Conservation (phyloP, 176 grass and related monocot genomes). For the Dendrocalamus sinicus region DNA sequence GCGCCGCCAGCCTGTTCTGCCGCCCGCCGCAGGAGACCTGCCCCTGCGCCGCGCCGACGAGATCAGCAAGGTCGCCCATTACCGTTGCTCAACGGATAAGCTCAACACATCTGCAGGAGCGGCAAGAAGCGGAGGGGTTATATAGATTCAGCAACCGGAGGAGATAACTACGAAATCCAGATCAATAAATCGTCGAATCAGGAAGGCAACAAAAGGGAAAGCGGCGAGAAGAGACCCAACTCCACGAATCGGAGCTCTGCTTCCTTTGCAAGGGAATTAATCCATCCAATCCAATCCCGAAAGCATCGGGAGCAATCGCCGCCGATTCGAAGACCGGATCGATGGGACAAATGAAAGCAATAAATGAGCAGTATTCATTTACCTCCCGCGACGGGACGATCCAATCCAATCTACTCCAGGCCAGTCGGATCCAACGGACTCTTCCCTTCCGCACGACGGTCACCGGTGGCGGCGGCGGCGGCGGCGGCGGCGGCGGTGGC, state of each 20-base stretch:
- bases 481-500: neutral
- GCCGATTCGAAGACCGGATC: constrained; percentile 39
- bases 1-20: constrained; percentile 48
- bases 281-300: constrained; percentile 7
- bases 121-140: neutral
- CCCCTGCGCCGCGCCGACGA: constrained; percentile 24
- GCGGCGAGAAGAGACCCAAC: neutral
- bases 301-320: constrained; percentile 11
- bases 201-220: constrained; percentile 43
- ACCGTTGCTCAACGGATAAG: neutral
- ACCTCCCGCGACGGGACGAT: constrained; percentile 37
- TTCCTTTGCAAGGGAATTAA: constrained; percentile 39
- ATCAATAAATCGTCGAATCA: constrained; percentile 43
- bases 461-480: neutral
- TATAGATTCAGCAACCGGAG: constrained; percentile 36
- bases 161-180: constrained; percentile 46
- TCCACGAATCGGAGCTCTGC: constrained; percentile 14
- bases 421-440: neutral
- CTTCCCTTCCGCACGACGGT: constrained; percentile 6
- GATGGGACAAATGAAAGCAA: constrained; percentile 49
- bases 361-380: constrained; percentile 43
- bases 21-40: constrained; percentile 29
- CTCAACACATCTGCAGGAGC: constrained; percentile 42
- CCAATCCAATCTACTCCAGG: constrained; percentile 23
- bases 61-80: constrained; percentile 57